phyloP scores from a whole-genome alignment of 148 eudicot genomes.

The Dysphania ambrosioides region DNA sequence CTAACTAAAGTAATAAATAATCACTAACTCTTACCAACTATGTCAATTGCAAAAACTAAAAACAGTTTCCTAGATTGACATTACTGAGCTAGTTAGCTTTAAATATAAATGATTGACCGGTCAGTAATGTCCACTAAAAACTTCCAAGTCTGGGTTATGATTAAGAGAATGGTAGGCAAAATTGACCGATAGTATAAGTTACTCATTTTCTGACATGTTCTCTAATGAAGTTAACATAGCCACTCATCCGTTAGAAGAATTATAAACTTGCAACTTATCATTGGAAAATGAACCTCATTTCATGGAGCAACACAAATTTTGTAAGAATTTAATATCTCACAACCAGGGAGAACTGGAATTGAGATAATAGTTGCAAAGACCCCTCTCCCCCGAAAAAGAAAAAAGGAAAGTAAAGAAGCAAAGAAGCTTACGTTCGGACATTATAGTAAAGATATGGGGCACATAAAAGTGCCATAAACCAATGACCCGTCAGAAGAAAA shows the following conservation, averaged over 20 bases:
- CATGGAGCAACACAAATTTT: neutral
- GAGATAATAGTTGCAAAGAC: neutral
- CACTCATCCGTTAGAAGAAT: neutral
- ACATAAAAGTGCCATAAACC: conserved; percentile 77
- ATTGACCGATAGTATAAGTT: too few species aligned
- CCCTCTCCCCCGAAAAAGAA: neutral
- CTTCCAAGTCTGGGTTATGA: too few species aligned
- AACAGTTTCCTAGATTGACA: too few species aligned
- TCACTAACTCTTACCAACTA: too few species aligned
- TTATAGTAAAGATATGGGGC: conserved; percentile 84
- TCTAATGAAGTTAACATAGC: too few species aligned
- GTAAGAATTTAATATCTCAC: conserved; percentile 3
- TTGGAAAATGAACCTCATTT: neutral
- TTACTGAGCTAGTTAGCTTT: too few species aligned
- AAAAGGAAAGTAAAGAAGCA: neutral
- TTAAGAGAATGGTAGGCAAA: too few species aligned
- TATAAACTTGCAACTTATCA: neutral
- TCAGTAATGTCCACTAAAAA: too few species aligned
- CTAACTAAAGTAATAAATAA: too few species aligned
- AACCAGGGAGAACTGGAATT: neutral
- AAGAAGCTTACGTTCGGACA: conserved; percentile 67
- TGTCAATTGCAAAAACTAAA: too few species aligned
- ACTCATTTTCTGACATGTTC: too few species aligned
- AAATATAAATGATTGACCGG: too few species aligned
- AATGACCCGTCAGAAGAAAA: conserved; percentile 81